Evolutionary conservation across 345 rosid genomes (phyloP).

Genomic region (Zanthoxylum bungeanum): DNA sequence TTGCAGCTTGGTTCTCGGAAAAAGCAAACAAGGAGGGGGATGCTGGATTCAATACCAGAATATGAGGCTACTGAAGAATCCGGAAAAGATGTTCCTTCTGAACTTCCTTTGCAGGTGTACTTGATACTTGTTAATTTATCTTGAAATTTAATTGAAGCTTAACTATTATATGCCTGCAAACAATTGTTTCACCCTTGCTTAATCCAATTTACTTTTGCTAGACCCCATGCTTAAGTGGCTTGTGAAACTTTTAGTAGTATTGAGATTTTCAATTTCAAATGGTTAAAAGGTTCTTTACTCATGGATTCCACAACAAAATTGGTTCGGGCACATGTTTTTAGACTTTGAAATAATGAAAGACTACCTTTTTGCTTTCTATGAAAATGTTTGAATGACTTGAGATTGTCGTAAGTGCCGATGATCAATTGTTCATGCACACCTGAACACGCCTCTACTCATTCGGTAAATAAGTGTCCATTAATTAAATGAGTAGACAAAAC

Average conservation of each 20-base stretch:
- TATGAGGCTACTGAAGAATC: conserved; percentile 46
- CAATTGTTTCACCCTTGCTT: neutral
- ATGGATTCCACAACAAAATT: neutral
- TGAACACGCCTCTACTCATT: neutral
- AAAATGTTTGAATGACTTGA: neutral
- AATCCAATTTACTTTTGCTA: neutral
- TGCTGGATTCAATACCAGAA: conserved; percentile 76
- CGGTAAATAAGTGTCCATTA: neutral
- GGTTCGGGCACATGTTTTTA: neutral
- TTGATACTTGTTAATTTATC: conserved; percentile 20
- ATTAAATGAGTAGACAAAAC: neutral
- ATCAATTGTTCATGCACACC: neutral
- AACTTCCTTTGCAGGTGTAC: conserved; percentile 70
- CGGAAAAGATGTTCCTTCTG: conserved; percentile 34
- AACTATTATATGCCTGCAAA: neutral
- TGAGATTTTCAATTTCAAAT: neutral
- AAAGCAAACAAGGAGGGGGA: conserved; percentile 58
- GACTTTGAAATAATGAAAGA: neutral
- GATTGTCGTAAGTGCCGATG: neutral
- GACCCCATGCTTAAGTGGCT: neutral
- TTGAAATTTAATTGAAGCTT: neutral
- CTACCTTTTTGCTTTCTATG: neutral
- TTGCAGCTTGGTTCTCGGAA: conserved; percentile 56
- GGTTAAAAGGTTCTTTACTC: neutral
- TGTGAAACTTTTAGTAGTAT: neutral